These are phyloP conservation scores for Lophiostoma macrostomum DNA, from an alignment of 495 filamentous ascomycete genomes.

Conservation along the genomic window DNA sequence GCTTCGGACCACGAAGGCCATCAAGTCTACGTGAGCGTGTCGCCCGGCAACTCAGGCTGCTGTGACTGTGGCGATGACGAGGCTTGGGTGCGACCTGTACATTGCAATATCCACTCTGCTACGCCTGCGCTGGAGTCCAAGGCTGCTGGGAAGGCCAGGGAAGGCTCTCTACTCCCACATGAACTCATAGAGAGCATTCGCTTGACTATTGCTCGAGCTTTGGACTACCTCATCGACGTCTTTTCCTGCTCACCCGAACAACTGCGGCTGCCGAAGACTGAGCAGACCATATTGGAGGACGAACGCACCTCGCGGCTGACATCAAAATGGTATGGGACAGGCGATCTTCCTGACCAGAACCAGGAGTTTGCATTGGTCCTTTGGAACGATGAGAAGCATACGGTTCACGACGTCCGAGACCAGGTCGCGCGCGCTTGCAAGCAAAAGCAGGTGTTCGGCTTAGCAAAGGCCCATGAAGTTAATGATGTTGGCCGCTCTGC, in stretches of 20 bases:
- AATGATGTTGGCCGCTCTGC: constrained; percentile 83
- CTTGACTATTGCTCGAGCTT: constrained; percentile 75
- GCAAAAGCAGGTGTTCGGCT: constrained; percentile 62
- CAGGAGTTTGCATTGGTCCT: constrained; percentile 83
- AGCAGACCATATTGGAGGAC: constrained; percentile 73
- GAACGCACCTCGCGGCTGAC: constrained; percentile 74
- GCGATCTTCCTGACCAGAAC: constrained; percentile 51
- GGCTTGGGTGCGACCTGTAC: constrained; percentile 82
- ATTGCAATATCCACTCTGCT: constrained; percentile 89
- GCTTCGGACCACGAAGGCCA: constrained; percentile 93
- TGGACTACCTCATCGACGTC: constrained; percentile 96
- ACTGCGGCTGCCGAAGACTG: constrained; percentile 77
- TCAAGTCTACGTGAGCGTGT: constrained; percentile 79
- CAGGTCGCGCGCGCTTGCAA: constrained; percentile 90
- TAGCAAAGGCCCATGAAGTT: constrained; percentile 76
- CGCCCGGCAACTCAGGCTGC: constrained; percentile 87
- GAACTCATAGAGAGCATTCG: constrained; percentile 72
- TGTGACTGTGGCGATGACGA: constrained; percentile 96
- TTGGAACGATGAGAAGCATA: constrained; percentile 99
- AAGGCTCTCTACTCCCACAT: constrained; percentile 57
- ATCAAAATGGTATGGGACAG: constrained; percentile 67
- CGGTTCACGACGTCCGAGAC: constrained; percentile 81
- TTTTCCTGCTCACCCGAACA: constrained; percentile 97
- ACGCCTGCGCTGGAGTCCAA: constrained; percentile 47
- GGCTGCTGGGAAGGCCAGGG: constrained; percentile 63